Conservation (phyloP, 2,329 filamentous ascomycete genomes). For the Mariannaea elegans region DNA sequence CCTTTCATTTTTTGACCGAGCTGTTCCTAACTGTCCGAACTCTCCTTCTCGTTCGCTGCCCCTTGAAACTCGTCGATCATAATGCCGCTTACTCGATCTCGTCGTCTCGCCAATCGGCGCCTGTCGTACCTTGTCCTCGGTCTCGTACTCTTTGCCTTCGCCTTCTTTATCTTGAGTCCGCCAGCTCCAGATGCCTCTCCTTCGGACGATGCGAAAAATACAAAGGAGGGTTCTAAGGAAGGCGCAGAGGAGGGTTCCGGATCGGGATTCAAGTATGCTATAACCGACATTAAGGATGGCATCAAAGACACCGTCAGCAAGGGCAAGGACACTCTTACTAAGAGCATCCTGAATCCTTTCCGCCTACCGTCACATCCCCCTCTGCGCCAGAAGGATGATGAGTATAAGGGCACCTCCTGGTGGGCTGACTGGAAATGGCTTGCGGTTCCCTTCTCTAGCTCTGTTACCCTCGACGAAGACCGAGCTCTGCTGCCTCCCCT, state of each 20-base stretch:
- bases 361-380: conserved; percentile 75
- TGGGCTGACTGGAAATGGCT: conserved; percentile 91
- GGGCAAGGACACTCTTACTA: conserved; percentile 6
- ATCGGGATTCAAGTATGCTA: conserved; percentile 51
- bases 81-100: conserved; percentile 56
- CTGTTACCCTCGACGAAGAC: conserved; percentile 81
- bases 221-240: conserved; percentile 1
- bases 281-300: conserved; percentile 54
- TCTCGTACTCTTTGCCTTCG: conserved; percentile 62
- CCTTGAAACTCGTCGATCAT: conserved; percentile 10
- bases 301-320: conserved; percentile 53
- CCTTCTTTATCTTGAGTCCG: conserved; percentile 60
- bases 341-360: conserved; percentile 68
- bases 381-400: conserved; percentile 79
- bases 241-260: conserved; percentile 50
- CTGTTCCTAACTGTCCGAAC: background rate
- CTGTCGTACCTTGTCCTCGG: conserved; percentile 60
- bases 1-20: conserved; percentile 2
- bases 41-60: background rate
- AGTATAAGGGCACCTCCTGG: conserved; percentile 82
- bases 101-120: conserved; percentile 62
- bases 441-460: conserved; percentile 83
- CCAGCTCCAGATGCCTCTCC: conserved; percentile 58
- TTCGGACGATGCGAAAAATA: conserved; percentile 55
- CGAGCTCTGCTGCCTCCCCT: conserved; percentile 85